Conservation (phyloP, 1,284 basidiomycete species). For the Polyporus tsugae region DNA sequence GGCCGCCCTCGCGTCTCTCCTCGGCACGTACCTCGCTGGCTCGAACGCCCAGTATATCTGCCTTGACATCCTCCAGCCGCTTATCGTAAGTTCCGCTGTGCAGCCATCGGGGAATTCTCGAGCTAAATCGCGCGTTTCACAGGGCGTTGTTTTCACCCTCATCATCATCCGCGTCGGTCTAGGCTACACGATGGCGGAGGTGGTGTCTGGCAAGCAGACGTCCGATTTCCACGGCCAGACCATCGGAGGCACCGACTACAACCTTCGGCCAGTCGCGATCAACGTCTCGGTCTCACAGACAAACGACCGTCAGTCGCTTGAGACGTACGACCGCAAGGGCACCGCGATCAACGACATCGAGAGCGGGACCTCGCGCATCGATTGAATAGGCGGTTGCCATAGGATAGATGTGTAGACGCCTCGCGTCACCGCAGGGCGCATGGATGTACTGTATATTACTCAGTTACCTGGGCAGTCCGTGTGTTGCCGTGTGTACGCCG, state of each 20-base stretch:
- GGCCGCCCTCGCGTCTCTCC: conserved; percentile 22
- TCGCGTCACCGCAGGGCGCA: background rate
- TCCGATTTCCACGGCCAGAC: conserved; percentile 13
- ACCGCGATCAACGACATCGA: conserved; percentile 18
- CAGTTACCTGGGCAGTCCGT: background rate
- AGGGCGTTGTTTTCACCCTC: conserved; percentile 31
- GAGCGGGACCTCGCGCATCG: conserved; percentile 19
- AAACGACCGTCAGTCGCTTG: conserved; percentile 19
- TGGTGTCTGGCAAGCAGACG: conserved; percentile 6
- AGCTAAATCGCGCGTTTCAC: background rate
- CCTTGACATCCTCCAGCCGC: conserved; percentile 25
- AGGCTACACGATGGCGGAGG: conserved; percentile 24
- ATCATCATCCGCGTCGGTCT: conserved; percentile 32
- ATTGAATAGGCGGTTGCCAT: conserved; percentile 1
- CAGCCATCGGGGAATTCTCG: background rate
- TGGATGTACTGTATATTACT: background rate
- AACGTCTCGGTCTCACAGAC: conserved; percentile 22
- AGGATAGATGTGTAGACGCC: background rate
- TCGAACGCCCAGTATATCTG: conserved; percentile 28
- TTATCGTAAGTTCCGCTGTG: conserved; percentile 21
- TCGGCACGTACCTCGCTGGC: conserved; percentile 25
- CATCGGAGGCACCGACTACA: conserved; percentile 22
- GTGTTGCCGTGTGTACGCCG: background rate
- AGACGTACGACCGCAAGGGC: conserved; percentile 21
- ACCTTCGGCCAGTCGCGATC: conserved; percentile 24